A percentile compares a stretch with the other conserved stretches of the same genome.
Conservation (phyloP, 2,329 filamentous ascomycete genomes). For the Iodosphaeria phyllophila region DNA sequence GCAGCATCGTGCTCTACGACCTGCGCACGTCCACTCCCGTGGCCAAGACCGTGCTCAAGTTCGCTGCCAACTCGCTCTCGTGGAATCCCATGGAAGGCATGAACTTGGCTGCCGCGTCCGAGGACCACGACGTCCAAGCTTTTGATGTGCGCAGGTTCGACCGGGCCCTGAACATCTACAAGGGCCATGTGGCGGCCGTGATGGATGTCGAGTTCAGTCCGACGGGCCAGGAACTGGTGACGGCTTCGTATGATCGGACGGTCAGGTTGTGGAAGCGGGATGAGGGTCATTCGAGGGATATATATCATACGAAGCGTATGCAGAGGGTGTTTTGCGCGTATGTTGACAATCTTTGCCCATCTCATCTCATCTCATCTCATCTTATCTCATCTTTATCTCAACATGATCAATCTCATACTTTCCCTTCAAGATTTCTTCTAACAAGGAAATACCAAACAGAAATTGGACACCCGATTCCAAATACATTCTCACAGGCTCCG, state of each 20-base stretch:
- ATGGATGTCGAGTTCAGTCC: conserved; percentile 96
- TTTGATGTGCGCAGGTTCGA: conserved; percentile 91
- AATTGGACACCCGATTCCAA: conserved; percentile 77
- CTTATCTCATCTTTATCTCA: too few relatives aligned
- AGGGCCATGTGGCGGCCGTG: conserved; percentile 42
- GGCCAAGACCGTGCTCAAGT: conserved; percentile 60
- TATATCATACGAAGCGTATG: conserved; percentile 97
- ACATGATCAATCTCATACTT: too few relatives aligned
- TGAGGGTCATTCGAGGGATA: conserved; percentile 70
- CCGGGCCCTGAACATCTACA: conserved; percentile 73
- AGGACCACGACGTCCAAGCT: conserved; percentile 64
- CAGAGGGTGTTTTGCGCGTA: conserved; percentile 48
- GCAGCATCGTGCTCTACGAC: conserved; percentile 80
- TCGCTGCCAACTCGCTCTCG: conserved; percentile 65
- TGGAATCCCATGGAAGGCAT: conserved; percentile 98
- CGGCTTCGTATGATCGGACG: conserved; percentile 73
- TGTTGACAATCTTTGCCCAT: too few relatives aligned
- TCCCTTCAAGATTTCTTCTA: too few relatives aligned
- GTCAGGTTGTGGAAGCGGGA: conserved; percentile 70
- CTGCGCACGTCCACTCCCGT: conserved; percentile 72
- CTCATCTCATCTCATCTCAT: too few relatives aligned
- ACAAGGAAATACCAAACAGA: conserved; percentile 14
- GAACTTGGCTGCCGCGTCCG: conserved; percentile 82
- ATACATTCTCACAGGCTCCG: conserved; percentile 77
- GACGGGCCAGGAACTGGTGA: conserved; percentile 84